Base-by-base conservation (phyloP, 176 grass and related monocot species). In the Cenchrus americanus region DNA sequence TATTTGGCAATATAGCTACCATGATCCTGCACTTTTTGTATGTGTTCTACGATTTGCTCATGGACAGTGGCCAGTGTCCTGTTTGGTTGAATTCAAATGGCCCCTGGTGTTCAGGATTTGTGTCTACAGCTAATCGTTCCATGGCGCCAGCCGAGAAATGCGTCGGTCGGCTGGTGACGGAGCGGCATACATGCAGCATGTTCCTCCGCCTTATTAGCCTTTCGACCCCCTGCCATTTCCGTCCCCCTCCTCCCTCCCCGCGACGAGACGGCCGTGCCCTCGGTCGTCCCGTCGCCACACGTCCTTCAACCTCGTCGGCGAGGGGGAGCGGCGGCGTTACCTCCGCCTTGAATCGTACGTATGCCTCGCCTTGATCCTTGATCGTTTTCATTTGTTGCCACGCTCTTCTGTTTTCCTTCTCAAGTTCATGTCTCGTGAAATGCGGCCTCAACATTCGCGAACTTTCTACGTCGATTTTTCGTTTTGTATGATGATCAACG, bases 291-390 rank as follows among this genome's bases (percentile, higher is more conserved):
- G n/a, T 69, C 49, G 14, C 19, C 17, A 14, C n/a, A 40, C 83
- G 15, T 10, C 65, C 49, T 79, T 9, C 1, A 15, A 14, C 71
- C 11, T 77, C 32, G 26, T 62, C 77, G 59, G 4, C 58, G 76
- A 63, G 84, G 54, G 60, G 83, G 64, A 75, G 76, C 69, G 21
- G 76, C 54, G 50, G 50, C 50, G 0, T 18, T 23, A 37, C 77
- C 17, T 2, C 68, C 18, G 61, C 22, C 85, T 81, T 80, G 76
- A 67, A 80, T 44, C 60, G 61, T 86, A 73, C 48, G 68, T 70
- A 1, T 8, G 13, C 12, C 34, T 46, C 41, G 23, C 50, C 2
- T 13, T 5, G 4, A 14, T 48, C 23, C 7, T 27, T 10, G 3
- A 44, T 55, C 19, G 53, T 21, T 55, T 21, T 55, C 10, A 24